These are phyloP conservation scores for Sporisorium iseilematis-ciliati DNA, from an alignment of 1,284 basidiomycete genomes.

Conservation along the genomic window DNA sequence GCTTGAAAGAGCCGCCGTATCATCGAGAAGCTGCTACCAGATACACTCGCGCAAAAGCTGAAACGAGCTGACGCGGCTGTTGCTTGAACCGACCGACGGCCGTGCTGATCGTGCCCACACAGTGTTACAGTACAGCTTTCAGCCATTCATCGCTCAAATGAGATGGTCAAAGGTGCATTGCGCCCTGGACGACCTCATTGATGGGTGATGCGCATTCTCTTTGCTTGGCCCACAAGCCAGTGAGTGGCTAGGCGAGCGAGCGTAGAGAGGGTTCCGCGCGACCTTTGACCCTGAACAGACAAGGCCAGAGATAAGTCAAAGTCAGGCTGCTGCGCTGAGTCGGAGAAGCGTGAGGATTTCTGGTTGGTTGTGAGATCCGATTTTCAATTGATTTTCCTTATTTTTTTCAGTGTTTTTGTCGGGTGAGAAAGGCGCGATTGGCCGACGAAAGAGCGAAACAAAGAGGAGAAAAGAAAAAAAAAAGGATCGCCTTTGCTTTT, in stretches of 20 bases:
- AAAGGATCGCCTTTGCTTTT: constrained; percentile 14
- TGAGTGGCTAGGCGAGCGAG: too few species aligned
- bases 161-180: too few species aligned
- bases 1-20: too few species aligned
- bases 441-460: background rate
- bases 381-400: constrained; percentile 4
- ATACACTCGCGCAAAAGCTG: background rate
- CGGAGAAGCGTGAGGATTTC: background rate
- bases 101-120: too few species aligned
- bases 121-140: too few species aligned
- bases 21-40: too few species aligned
- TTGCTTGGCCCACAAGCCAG: too few species aligned
- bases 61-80: background rate
- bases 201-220: too few species aligned
- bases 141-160: too few species aligned
- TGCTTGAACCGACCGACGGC: background rate
- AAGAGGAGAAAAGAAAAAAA: background rate
- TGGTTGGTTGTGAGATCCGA: constrained; percentile 11
- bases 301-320: background rate
- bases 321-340: background rate
- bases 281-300: too few species aligned
- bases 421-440: constrained; percentile 5
- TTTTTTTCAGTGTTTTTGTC: constrained; percentile 12
- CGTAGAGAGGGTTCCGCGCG: too few species aligned
- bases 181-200: too few species aligned